Evolutionary conservation across 768 basidiomycete species (phyloP), one percentile per base, ranked within the genome.

Genomic region (Sistotremastrum suecicum): DNA sequence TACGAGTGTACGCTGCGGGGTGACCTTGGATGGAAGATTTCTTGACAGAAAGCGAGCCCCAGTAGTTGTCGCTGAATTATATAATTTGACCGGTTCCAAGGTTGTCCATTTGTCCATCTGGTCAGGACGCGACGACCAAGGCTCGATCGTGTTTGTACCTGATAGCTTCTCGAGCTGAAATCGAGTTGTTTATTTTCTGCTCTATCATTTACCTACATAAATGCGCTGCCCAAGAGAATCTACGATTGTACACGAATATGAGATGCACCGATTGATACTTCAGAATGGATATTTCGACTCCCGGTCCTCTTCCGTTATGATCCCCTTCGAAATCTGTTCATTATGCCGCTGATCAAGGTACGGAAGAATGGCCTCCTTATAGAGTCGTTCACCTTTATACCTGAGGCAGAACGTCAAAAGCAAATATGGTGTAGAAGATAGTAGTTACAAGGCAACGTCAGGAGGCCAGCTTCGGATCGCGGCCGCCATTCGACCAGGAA

Each of bases 51-150:
- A 48, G 37, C 62, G 58, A 34, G 60, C 54, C 32, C 60, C 58
- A 10, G 63, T 57, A 3, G 58, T 60, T 45, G 67, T 55, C 40
- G 53, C 56, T 38, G 45, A 53, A 37, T 59, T 51, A 56, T 79
- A 71, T 11, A 83, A 63, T 44, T 69, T 75, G 28, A 74, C 73
- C 3, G 89, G 88, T 58, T 89, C 83, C 37, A 92, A 74, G 0
- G 85, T 74, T n/a, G 77, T 69, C 63, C 91, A 91, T 62, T 84
- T 85, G 66, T 92, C 81, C 86, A 88, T 85, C 41, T 33, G 39
- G 35, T 32, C 12, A 31, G 40, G 20, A 20, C 20, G 20, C 20
- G 20, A 20, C 20, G 20, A 20, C 20, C 20, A 20, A 20, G 20
- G 20, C 20, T 20, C 20, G 20, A 20, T 20, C 20, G 20, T 20